Conservation (phyloP, 164 flowering plant species). For the Nymphaea thermarum region DNA sequence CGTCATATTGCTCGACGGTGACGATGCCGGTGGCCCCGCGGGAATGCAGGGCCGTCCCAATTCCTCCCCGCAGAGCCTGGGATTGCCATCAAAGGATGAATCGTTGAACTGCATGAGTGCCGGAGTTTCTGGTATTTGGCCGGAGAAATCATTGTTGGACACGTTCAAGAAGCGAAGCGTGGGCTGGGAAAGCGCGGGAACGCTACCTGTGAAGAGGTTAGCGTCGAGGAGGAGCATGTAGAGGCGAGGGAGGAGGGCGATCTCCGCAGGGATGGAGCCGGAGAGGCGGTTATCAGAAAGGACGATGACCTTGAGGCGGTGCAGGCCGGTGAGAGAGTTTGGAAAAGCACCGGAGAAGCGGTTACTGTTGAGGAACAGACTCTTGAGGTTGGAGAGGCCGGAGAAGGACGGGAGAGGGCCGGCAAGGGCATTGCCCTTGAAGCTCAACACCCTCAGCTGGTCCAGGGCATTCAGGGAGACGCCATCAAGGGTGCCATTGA, state of each 20-base stretch:
- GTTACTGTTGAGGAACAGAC: constrained; percentile 55
- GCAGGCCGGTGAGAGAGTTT: constrained; percentile 36
- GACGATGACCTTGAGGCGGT: constrained; percentile 53
- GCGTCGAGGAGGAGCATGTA: constrained; percentile 46
- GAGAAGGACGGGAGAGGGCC: constrained; percentile 62
- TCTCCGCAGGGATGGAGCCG: constrained; percentile 43
- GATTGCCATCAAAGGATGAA: constrained; percentile 47
- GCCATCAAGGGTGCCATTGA: constrained; percentile 40
- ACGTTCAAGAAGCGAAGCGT: constrained; percentile 62
- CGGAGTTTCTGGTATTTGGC: constrained; percentile 56
- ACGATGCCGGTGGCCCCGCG: neutral
- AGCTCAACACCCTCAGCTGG: constrained; percentile 72
- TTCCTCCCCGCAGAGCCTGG: constrained; percentile 52
- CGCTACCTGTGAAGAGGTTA: constrained; percentile 40
- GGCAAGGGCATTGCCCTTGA: constrained; percentile 62
- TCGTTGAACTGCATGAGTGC: constrained; percentile 44
- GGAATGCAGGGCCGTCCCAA: constrained; percentile 23
- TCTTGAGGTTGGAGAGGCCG: constrained; percentile 58
- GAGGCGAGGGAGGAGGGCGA: constrained; percentile 31
- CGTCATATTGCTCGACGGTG: neutral
- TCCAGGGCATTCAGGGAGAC: constrained; percentile 39
- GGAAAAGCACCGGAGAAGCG: constrained; percentile 67
- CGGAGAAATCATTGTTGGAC: constrained; percentile 61
- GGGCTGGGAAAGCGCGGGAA: constrained; percentile 62
- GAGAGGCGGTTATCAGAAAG: constrained; percentile 50